Evolutionary conservation across 805 yeast species (phyloP), one percentile per base, ranked within the genome.

Genomic region (Spathaspora sp.): DNA sequence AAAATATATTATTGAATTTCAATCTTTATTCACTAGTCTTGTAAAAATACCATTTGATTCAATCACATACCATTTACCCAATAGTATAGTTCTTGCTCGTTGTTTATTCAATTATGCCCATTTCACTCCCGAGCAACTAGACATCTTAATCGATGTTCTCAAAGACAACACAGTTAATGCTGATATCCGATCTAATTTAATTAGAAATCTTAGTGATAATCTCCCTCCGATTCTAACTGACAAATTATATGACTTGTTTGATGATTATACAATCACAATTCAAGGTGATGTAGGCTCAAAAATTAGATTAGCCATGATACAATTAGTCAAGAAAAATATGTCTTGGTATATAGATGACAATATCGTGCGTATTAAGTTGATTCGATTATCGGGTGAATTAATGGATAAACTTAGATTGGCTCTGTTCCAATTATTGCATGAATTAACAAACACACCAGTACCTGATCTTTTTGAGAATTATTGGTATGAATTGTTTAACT

Each of bases 221-320:
- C 35, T 50, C 17, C 31, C 10, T 5, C 11, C 23, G 10, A 12
- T 7, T 32, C 16, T 39, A 40, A 19, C 14, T 46, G 46, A 57
- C 5, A 44, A 46, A 12, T 26, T 66, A 29, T 43, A 77, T 1
- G 56, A 55, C 1, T 78, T 81, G 32, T 65, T 93, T 12, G 85
- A 86, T 55, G 97, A 92, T 59, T 90, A 91, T 63, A 81, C 96
- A 0, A 69, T 79, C 1, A 87, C 93, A 0, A 81, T 81, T 26
- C 87, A 89, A 60, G 98, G 98, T 9, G 98, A 92, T 68, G 92
- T 91, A n/a, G 98, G 98, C 1, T 81, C 89, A 46, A 78, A 82
- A 58, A 79, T 90, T 1, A 70, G 98, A 46, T 55, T 62, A 1
- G 76, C 85, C 0, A 72, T 85, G 1, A 62, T 87, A 2, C 38